phyloP scores from a whole-genome alignment of 1,139 yeast species.

The Taphrina betulina region DNA sequence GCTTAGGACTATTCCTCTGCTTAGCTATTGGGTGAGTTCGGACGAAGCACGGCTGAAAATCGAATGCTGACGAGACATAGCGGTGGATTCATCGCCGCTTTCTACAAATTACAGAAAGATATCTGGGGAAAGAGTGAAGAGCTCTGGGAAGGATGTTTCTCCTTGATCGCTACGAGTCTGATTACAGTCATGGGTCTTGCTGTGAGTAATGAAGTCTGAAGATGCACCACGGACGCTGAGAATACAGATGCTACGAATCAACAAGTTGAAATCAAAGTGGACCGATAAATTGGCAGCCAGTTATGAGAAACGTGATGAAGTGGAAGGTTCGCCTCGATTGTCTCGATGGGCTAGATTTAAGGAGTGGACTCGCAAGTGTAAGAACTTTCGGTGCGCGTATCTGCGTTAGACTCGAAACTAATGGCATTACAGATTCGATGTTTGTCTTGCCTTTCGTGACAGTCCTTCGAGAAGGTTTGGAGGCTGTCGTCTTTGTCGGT shows the following conservation, averaged over 20 bases:
- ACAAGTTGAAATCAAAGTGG: slow-evolving; percentile 90
- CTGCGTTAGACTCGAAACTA: no score
- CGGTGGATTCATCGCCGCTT: slow-evolving; percentile 79
- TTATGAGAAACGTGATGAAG: slow-evolving; percentile 44
- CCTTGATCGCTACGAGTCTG: slow-evolving; percentile 76
- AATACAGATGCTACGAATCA: slow-evolving; percentile 66
- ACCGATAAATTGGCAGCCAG: slow-evolving; percentile 83
- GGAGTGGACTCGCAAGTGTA: slow-evolving; percentile 17
- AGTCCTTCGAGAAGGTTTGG: slow-evolving; percentile 81
- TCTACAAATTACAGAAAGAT: slow-evolving; percentile 74
- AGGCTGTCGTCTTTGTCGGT: slow-evolving; percentile 83
- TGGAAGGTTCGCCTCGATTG: background rate
- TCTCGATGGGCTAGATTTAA: background rate
- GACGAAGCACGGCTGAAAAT: background rate
- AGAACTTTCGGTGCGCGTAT: no score
- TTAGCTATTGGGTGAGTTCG: slow-evolving; percentile 58
- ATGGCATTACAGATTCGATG: slow-evolving; percentile 51
- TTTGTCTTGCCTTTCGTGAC: slow-evolving; percentile 77
- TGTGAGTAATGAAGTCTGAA: background rate
- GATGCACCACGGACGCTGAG: background rate
- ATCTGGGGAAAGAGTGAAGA: slow-evolving; percentile 86
- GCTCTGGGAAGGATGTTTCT: slow-evolving; percentile 88
- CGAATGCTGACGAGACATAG: background rate
- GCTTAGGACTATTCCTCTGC: slow-evolving; percentile 69
- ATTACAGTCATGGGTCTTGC: slow-evolving; percentile 90